These are phyloP conservation scores for Colletotrichum tropicale DNA, from an alignment of 2,329 filamentous ascomycete genomes.

Conservation along the genomic window DNA sequence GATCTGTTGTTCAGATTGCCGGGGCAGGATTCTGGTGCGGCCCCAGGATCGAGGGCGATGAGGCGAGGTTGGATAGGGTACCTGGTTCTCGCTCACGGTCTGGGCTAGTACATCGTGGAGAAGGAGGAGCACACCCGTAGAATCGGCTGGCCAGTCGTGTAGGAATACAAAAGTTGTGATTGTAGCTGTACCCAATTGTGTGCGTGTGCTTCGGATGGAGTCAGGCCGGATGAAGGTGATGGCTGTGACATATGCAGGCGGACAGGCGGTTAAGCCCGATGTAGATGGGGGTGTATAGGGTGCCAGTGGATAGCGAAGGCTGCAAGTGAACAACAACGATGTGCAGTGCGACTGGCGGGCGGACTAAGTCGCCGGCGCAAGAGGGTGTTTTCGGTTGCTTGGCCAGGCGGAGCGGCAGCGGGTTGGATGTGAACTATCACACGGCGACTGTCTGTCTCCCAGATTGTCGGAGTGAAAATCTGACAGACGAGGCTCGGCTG, in stretches of 20 bases:
- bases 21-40: not conserved
- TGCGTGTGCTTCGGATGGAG: not conserved
- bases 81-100: not conserved
- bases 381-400: not conserved
- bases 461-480: slow-evolving; percentile 20
- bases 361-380: not conserved
- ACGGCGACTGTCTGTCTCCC: not conserved
- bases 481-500: slow-evolving; percentile 11
- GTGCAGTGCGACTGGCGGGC: slow-evolving; percentile 1
- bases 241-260: slow-evolving; percentile 6
- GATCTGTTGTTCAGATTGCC: not conserved
- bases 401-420: not conserved
- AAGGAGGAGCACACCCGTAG: not conserved
- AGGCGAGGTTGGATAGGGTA: not conserved
- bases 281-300: not conserved
- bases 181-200: not conserved
- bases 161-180: not conserved
- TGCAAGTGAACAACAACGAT: slow-evolving; percentile 15
- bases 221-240: not conserved
- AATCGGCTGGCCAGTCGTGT: not conserved
- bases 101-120: not conserved
- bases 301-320: not conserved
- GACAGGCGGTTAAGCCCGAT: not conserved
- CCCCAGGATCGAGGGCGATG: not conserved
- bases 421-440: slow-evolving; percentile 4